phyloP scores from a whole-genome alignment of 371 early-diverging fungal genomes.

The Mortierella sp. region DNA sequence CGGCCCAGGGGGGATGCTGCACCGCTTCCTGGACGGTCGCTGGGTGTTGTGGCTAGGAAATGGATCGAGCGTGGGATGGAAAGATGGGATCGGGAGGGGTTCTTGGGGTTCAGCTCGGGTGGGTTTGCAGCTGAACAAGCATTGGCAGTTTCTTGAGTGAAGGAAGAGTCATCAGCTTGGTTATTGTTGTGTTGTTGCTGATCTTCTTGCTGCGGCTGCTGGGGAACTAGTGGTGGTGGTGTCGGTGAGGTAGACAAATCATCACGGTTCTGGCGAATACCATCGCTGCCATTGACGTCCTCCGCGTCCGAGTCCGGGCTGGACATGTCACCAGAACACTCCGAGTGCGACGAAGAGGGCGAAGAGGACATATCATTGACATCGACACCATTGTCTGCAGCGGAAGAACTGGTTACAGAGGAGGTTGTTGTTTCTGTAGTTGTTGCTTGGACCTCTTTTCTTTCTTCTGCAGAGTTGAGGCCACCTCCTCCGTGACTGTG shows the following conservation, averaged over 20 bases:
- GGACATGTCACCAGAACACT: background rate
- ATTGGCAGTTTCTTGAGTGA: background rate
- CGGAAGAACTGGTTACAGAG: background rate
- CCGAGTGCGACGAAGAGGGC: background rate
- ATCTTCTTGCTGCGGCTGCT: background rate
- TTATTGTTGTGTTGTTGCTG: background rate
- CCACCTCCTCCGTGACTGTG: background rate
- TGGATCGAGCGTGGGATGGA: conserved; percentile 11
- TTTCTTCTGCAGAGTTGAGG: background rate
- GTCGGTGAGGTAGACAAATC: background rate
- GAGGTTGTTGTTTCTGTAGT: background rate
- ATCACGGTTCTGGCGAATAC: background rate
- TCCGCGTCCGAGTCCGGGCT: background rate
- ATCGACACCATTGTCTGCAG: background rate
- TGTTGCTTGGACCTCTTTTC: background rate
- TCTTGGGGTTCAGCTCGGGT: background rate
- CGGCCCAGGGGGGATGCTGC: background rate
- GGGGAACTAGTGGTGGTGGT: background rate
- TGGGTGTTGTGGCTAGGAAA: background rate
- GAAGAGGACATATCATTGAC: background rate
- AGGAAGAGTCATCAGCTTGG: background rate
- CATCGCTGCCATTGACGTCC: background rate
- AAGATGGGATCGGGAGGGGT: background rate
- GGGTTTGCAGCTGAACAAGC: background rate
- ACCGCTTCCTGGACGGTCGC: background rate